Conservation (phyloP, 257 asterid species). For the Petunia axillaris region DNA sequence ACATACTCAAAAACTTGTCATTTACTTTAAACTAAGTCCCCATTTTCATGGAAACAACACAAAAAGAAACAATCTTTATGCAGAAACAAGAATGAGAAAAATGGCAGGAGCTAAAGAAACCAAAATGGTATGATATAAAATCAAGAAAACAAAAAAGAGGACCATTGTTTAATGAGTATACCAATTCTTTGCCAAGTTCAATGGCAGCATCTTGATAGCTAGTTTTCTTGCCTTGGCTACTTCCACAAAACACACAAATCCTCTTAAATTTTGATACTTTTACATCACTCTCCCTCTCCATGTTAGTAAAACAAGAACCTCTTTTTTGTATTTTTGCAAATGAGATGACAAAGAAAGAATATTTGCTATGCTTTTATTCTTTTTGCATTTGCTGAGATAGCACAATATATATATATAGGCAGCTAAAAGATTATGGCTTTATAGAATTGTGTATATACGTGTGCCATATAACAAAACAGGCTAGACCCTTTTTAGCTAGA, state of each 20-base stretch:
- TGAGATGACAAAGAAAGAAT: constrained; percentile 12
- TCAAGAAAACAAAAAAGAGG: neutral
- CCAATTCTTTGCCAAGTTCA: constrained; percentile 51
- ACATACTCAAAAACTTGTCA: neutral
- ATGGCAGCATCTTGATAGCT: constrained; percentile 56
- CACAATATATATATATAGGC: neutral
- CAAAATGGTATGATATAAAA: neutral
- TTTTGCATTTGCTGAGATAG: neutral
- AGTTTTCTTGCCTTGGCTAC: constrained; percentile 51
- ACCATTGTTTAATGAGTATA: constrained; percentile 21
- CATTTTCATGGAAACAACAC: neutral
- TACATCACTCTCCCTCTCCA: constrained; percentile 33
- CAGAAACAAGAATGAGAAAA: neutral
- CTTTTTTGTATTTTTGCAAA: neutral
- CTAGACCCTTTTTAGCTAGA: neutral
- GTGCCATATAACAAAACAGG: constrained; percentile 9
- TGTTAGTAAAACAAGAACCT: neutral
- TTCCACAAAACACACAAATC: constrained; percentile 62
- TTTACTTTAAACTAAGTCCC: constrained; percentile 14
- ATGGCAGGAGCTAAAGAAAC: neutral
- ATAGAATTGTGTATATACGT: neutral
- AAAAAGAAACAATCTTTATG: constrained; percentile 13
- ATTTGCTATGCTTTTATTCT: neutral
- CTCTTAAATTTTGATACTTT: constrained; percentile 50
- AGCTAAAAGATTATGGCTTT: neutral